phyloP scores from a whole-genome alignment of 1,139 yeast species.

The Lodderomyces pseudojiufengensis region DNA sequence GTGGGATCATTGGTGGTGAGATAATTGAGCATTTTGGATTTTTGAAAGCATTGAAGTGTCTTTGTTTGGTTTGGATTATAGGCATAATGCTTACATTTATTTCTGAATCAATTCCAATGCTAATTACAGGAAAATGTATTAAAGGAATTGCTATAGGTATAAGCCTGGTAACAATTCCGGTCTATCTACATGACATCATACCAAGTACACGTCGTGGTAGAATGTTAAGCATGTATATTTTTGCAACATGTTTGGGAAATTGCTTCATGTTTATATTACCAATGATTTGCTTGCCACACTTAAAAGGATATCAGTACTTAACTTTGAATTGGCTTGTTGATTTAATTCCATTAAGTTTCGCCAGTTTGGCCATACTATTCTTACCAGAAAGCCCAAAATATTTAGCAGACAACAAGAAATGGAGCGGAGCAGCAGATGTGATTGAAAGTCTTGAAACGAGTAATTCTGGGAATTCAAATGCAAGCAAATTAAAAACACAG shows the following conservation, averaged over 20 bases:
- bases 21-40: slow-evolving; percentile 29
- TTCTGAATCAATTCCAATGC: slow-evolving; percentile 24
- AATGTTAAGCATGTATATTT: slow-evolving; percentile 10
- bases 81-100: slow-evolving; percentile 25
- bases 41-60: slow-evolving; percentile 22
- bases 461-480: slow-evolving; percentile 6
- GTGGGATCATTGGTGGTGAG: slow-evolving; percentile 31
- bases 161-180: slow-evolving; percentile 28
- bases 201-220: slow-evolving; percentile 22
- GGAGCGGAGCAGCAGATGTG: slow-evolving; percentile 31
- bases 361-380: slow-evolving; percentile 15
- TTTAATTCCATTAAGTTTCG: slow-evolving; percentile 21
- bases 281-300: neutral
- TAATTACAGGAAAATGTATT: slow-evolving; percentile 26
- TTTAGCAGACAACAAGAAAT: slow-evolving; percentile 28
- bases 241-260: slow-evolving; percentile 21
- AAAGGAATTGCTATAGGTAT: slow-evolving; percentile 35
- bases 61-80: slow-evolving; percentile 26
- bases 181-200: slow-evolving; percentile 30
- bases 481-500: slow-evolving; percentile 5
- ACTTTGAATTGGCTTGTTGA: slow-evolving; percentile 24
- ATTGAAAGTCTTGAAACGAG: slow-evolving; percentile 15
- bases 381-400: slow-evolving; percentile 37
- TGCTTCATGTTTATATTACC: slow-evolving; percentile 19
- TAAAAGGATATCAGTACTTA: slow-evolving; percentile 9